phyloP scores from a whole-genome alignment of 1,139 yeast species.

The Blastobotrys arbuscula region DNA sequence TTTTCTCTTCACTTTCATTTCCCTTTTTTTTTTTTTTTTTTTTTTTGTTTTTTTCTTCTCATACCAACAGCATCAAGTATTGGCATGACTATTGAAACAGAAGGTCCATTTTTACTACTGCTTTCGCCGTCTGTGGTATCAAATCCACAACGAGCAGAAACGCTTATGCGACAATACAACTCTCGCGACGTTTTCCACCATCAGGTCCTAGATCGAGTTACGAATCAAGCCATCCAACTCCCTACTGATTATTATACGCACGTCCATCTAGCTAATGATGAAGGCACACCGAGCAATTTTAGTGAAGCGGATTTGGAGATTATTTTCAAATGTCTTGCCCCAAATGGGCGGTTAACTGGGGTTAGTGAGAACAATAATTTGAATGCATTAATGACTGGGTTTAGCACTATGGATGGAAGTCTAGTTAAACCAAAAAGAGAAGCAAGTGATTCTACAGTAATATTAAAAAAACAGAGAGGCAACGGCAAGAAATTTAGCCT shows the following conservation, averaged over 20 bases:
- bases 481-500: slow-evolving; percentile 3
- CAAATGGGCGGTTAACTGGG: slow-evolving; percentile 51
- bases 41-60: neutral
- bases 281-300: slow-evolving; percentile 18
- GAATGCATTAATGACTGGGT: slow-evolving; percentile 61
- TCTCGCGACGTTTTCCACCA: slow-evolving; percentile 32
- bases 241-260: slow-evolving; percentile 41
- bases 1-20: too few relatives aligned
- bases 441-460: too few relatives aligned
- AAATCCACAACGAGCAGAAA: slow-evolving; percentile 45
- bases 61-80: neutral
- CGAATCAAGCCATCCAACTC: slow-evolving; percentile 50
- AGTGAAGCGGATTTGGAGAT: slow-evolving; percentile 37
- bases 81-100: slow-evolving; percentile 9
- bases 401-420: slow-evolving; percentile 42
- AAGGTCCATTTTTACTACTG: slow-evolving; percentile 43
- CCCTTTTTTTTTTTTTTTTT: neutral
- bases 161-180: slow-evolving; percentile 31
- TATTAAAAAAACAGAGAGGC: slow-evolving; percentile 6
- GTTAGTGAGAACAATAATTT: slow-evolving; percentile 38
- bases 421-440: slow-evolving; percentile 33
- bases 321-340: slow-evolving; percentile 40
- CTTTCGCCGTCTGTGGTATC: slow-evolving; percentile 73
- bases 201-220: slow-evolving; percentile 67
- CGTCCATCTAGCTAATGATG: slow-evolving; percentile 51